These are phyloP conservation scores for Logfia minima DNA, from an alignment of 129 eudicot genomes.

Conservation along the genomic window DNA sequence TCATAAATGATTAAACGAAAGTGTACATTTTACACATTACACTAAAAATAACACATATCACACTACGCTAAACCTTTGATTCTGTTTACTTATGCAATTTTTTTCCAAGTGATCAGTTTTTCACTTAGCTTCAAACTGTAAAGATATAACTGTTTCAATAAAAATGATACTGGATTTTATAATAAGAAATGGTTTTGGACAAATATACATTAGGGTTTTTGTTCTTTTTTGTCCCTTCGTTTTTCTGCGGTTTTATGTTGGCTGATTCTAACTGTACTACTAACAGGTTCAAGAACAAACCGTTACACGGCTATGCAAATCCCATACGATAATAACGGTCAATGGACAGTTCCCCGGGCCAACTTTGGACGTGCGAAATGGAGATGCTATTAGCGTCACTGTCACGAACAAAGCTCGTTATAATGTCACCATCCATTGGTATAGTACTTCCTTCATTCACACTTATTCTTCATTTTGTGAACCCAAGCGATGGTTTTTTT, in stretches of 20 bases:
- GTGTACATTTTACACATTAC: no score
- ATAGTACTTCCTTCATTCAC: slow-evolving; percentile 39
- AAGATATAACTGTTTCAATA: background rate
- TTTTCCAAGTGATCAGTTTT: background rate
- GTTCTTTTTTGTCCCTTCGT: background rate
- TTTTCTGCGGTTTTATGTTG: background rate
- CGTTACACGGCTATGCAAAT: slow-evolving; percentile 67
- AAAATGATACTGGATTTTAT: background rate
- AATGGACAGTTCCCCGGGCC: slow-evolving; percentile 85
- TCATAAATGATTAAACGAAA: no score
- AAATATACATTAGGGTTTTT: background rate
- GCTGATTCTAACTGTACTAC: background rate
- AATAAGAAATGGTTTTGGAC: background rate
- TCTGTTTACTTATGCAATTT: background rate
- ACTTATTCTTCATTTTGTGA: background rate
- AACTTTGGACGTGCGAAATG: slow-evolving; percentile 58
- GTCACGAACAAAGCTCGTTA: slow-evolving; percentile 64
- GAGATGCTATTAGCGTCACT: slow-evolving; percentile 52
- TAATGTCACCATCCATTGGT: slow-evolving; percentile 77
- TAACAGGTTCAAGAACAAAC: slow-evolving; percentile 61
- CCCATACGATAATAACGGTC: slow-evolving; percentile 57
- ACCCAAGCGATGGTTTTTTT: no score
- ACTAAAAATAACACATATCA: no score
- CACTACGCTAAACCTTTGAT: background rate
- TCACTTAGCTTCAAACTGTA: background rate